Evolutionary conservation across 208 protist genomes (phyloP).

Genomic region (Phytomonas sp.): DNA sequence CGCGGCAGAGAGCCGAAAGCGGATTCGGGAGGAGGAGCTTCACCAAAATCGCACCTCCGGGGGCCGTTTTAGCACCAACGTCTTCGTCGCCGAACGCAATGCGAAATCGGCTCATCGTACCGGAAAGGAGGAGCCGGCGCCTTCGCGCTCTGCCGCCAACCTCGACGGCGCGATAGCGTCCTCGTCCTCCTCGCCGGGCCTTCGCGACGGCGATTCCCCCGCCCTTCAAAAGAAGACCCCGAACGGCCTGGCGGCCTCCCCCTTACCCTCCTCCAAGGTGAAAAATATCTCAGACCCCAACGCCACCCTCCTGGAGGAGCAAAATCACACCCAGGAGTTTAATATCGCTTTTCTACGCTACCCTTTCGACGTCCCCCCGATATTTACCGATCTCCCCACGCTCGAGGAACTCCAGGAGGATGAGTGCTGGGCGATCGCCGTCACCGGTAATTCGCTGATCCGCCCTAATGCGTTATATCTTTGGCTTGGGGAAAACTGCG

Average conservation of each 20-base stretch:
- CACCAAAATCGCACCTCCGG: neutral
- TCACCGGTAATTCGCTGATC: neutral
- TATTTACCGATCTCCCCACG: neutral
- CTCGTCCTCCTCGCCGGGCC: too few relatives aligned
- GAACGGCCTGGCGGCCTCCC: neutral
- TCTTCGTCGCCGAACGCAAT: neutral
- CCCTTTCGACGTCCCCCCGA: neutral
- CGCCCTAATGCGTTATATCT: neutral
- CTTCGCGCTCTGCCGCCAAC: neutral
- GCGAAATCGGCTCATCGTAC: neutral
- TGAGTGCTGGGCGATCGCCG: neutral
- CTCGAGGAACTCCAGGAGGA: neutral
- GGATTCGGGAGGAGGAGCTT: conserved; percentile 9
- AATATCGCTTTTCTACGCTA: neutral
- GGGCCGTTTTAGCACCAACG: neutral
- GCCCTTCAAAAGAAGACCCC: too few relatives aligned
- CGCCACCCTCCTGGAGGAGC: neutral
- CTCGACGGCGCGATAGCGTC: too few relatives aligned
- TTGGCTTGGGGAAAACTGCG: neutral
- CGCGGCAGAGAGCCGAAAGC: conserved; percentile 12
- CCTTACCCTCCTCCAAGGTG: neutral
- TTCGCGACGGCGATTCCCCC: too few relatives aligned
- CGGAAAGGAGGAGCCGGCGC: neutral
- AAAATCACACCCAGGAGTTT: neutral
- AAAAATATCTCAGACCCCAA: neutral